These are phyloP conservation scores for Mucor sp. DNA, from an alignment of 371 early-diverging fungal genomes.

Conservation along the genomic window DNA sequence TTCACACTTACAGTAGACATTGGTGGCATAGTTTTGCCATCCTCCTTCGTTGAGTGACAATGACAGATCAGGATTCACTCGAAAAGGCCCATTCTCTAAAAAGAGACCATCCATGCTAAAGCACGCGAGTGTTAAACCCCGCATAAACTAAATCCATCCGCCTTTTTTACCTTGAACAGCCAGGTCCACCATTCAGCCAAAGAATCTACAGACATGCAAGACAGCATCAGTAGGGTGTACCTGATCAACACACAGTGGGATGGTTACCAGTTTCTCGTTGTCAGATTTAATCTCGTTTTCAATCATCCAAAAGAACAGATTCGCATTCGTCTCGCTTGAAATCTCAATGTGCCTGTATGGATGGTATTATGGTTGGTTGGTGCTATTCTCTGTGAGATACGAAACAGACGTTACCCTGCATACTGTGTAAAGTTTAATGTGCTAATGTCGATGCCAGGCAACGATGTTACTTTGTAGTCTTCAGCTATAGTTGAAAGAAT, in stretches of 20 bases:
- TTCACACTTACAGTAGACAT: slow-evolving; percentile 69
- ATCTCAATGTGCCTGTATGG: slow-evolving; percentile 49
- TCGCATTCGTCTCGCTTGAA: slow-evolving; percentile 37
- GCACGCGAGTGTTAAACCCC: background rate
- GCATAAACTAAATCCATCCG: background rate
- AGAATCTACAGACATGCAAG: slow-evolving; percentile 55
- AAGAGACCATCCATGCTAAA: slow-evolving; percentile 84
- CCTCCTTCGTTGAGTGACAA: slow-evolving; percentile 57
- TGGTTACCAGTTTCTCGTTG: slow-evolving; percentile 39
- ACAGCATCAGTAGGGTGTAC: background rate
- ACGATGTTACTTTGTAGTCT: slow-evolving; percentile 54
- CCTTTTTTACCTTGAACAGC: slow-evolving; percentile 40
- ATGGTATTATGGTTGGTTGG: background rate
- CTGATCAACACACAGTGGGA: background rate
- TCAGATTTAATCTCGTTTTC: slow-evolving; percentile 36
- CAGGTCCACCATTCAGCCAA: slow-evolving; percentile 87
- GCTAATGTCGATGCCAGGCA: slow-evolving; percentile 54
- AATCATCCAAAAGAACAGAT: slow-evolving; percentile 62
- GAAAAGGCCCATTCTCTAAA: slow-evolving; percentile 83
- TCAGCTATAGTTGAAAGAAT: slow-evolving; percentile 36
- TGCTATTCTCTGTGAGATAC: background rate
- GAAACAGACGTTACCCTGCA: slow-evolving; percentile 53
- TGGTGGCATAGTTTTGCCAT: slow-evolving; percentile 76
- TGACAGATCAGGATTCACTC: slow-evolving; percentile 50
- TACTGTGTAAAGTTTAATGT: slow-evolving; percentile 52